Conservation (phyloP, 2,329 filamentous ascomycete species). For the Hypoxylon sp. region DNA sequence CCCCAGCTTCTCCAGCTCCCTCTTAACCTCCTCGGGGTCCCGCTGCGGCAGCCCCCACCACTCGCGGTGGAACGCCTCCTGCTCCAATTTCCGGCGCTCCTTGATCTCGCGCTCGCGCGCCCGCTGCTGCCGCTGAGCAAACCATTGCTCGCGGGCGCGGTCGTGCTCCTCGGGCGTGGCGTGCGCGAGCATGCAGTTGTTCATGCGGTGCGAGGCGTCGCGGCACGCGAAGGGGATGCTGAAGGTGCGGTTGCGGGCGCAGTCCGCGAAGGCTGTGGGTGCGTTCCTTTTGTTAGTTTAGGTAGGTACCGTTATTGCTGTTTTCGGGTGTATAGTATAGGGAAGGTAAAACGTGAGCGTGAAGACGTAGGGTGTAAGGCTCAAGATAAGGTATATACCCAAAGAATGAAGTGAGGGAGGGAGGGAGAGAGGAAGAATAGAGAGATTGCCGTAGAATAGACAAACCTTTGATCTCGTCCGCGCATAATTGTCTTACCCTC, state of each 20-base stretch:
- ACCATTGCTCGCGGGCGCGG: conserved; percentile 93
- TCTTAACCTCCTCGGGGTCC: conserved; percentile 65
- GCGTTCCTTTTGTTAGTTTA: conserved; percentile 1
- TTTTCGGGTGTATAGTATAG: no score
- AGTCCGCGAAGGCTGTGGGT: conserved; percentile 85
- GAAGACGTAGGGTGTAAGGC: no score
- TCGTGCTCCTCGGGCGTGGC: conserved; percentile 90
- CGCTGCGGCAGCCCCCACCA: conserved; percentile 76
- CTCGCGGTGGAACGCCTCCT: conserved; percentile 75
- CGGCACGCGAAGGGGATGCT: conserved; percentile 91
- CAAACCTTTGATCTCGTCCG: conserved; percentile 81
- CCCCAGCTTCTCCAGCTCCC: conserved; percentile 67
- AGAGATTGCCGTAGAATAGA: conserved; percentile 6
- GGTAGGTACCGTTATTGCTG: no score
- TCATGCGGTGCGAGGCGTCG: conserved; percentile 85
- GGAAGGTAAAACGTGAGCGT: neutral
- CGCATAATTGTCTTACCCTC: conserved; percentile 81
- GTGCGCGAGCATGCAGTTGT: conserved; percentile 90
- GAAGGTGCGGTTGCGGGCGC: conserved; percentile 87
- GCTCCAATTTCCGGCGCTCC: conserved; percentile 70
- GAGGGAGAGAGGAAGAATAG: neutral
- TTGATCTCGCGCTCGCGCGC: conserved; percentile 76
- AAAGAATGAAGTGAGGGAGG: neutral
- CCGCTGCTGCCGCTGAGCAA: conserved; percentile 80
- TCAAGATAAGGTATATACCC: neutral